Conservation (phyloP, 495 filamentous ascomycete species). For the Xylona heveae region DNA sequence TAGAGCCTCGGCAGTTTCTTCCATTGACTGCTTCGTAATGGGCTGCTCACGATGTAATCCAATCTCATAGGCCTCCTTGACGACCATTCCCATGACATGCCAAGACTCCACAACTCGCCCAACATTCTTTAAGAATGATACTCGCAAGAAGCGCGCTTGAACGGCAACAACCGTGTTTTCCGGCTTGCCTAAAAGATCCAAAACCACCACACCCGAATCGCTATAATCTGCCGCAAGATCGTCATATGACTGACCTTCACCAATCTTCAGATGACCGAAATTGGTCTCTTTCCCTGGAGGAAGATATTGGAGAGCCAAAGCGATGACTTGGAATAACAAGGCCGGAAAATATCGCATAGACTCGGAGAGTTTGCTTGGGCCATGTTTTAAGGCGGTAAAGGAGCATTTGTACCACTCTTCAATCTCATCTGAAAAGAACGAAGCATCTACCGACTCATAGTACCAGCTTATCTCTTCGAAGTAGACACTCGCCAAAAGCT, state of each 20-base stretch:
- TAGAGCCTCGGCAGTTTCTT: background rate
- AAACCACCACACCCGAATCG: background rate
- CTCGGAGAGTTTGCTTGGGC: conserved; percentile 1
- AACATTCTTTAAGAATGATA: conserved; percentile 6
- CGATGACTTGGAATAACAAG: conserved; percentile 8
- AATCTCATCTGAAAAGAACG: background rate
- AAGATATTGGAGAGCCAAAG: conserved; percentile 7
- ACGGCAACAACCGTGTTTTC: conserved; percentile 2
- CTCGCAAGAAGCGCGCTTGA: conserved; percentile 2
- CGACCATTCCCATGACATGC: conserved; percentile 5
- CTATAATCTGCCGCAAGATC: background rate
- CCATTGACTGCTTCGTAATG: background rate
- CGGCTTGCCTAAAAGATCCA: background rate
- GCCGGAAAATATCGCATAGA: conserved; percentile 8
- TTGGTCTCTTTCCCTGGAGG: background rate
- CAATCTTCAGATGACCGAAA: background rate
- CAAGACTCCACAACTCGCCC: conserved; percentile 5
- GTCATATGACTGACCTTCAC: background rate
- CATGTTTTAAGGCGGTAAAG: background rate
- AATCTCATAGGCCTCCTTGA: conserved; percentile 4
- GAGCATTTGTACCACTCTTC: background rate
- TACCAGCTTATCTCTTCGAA: background rate
- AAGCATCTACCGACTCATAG: background rate
- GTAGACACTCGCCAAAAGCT: background rate
- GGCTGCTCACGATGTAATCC: background rate